These are phyloP conservation scores for Sordariomycetes sp. DNA, from an alignment of 2,329 filamentous ascomycete species.

Conservation along the genomic window DNA sequence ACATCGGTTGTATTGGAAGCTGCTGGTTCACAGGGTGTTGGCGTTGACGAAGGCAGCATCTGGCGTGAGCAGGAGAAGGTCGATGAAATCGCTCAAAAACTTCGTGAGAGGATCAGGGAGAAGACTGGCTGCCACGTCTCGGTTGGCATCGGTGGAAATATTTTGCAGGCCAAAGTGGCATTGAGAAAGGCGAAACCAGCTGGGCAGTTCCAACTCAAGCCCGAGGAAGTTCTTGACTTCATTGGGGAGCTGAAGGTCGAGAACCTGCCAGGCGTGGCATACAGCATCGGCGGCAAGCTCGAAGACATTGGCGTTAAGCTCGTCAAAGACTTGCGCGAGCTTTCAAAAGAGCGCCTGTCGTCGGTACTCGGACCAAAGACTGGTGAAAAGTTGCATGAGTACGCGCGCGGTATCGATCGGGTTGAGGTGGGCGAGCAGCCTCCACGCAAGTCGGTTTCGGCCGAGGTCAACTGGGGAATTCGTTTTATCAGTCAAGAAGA, in stretches of 20 bases:
- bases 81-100: slow-evolving; percentile 52
- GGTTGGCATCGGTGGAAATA: slow-evolving; percentile 84
- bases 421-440: slow-evolving; percentile 80
- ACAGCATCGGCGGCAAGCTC: slow-evolving; percentile 78
- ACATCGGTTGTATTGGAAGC: slow-evolving; percentile 59
- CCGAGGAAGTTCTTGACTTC: slow-evolving; percentile 68
- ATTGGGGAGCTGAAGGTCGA: slow-evolving; percentile 71
- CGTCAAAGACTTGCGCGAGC: slow-evolving; percentile 73
- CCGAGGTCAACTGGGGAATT: slow-evolving; percentile 97
- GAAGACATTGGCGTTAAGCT: slow-evolving; percentile 76
- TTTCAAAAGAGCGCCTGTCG: slow-evolving; percentile 67
- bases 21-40: slow-evolving; percentile 55
- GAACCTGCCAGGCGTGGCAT: slow-evolving; percentile 83
- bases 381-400: slow-evolving; percentile 83
- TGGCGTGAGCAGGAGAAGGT: slow-evolving; percentile 73
- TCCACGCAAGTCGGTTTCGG: slow-evolving; percentile 86
- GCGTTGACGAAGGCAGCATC: slow-evolving; percentile 57
- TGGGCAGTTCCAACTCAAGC: slow-evolving; percentile 81
- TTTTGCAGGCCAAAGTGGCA: slow-evolving; percentile 84
- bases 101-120: slow-evolving; percentile 62
- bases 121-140: slow-evolving; percentile 83
- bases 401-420: slow-evolving; percentile 78
- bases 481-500: slow-evolving; percentile 88
- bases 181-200: slow-evolving; percentile 88
- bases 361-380: slow-evolving; percentile 81